Conservation (phyloP, 148 eudicot species). For the Simmondsia chinensis region DNA sequence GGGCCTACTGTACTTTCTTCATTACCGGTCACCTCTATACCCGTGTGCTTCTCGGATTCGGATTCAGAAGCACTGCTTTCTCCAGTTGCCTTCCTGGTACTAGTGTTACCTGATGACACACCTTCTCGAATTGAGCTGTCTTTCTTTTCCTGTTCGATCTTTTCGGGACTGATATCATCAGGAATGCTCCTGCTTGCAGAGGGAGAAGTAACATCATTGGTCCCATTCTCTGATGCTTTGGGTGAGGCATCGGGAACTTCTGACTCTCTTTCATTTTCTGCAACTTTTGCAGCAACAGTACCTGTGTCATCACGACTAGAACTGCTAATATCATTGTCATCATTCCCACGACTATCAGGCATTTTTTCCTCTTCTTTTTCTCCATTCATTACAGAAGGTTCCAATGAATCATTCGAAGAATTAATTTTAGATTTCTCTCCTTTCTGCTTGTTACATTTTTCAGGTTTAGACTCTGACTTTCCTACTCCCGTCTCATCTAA, state of each 20-base stretch:
- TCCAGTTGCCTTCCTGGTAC: constrained; percentile 30
- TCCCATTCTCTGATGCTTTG: constrained; percentile 26
- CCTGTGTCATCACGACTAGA: constrained; percentile 17
- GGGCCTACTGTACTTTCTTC: constrained; percentile 23
- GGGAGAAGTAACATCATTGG: constrained; percentile 31
- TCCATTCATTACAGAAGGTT: constrained; percentile 25
- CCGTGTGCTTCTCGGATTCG: constrained; percentile 18
- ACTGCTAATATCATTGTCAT: constrained; percentile 23
- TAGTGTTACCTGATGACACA: constrained; percentile 18
- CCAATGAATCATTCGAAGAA: constrained; percentile 23
- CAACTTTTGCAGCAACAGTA: constrained; percentile 19
- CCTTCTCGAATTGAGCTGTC: constrained; percentile 29
- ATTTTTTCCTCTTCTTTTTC: constrained; percentile 23
- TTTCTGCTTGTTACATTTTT: constrained; percentile 26
- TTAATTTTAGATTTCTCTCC: constrained; percentile 29
- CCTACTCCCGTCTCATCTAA: constrained; percentile 17
- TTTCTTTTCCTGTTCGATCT: constrained; percentile 22
- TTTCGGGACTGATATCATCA: constrained; percentile 27
- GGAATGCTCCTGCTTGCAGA: constrained; percentile 29
- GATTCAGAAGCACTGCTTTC: constrained; percentile 25
- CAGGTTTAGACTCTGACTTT: constrained; percentile 30
- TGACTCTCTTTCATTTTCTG: constrained; percentile 24
- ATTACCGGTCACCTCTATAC: constrained; percentile 24
- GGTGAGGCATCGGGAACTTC: constrained; percentile 22
- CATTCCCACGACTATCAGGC: constrained; percentile 15